Evolutionary conservation across 2,329 filamentous ascomycete species (phyloP).

Genomic region (Epichloe scottii): DNA sequence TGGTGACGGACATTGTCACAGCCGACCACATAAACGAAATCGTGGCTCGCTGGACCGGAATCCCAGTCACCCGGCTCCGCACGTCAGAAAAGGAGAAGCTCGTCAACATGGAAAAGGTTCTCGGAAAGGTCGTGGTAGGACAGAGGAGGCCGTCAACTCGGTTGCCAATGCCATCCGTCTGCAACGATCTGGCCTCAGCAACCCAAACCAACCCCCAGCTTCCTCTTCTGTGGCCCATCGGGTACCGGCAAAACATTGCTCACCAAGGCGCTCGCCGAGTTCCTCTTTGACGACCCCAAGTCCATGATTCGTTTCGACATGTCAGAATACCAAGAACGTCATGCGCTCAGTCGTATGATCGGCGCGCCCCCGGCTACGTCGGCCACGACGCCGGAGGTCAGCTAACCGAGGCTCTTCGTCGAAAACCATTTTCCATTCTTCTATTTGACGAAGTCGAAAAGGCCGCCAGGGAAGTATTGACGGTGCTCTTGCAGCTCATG

Average conservation of each 20-base stretch:
- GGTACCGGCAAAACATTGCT: constrained; percentile 96
- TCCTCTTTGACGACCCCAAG: constrained; percentile 94
- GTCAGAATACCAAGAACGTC: constrained; percentile 98
- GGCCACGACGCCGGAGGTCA: constrained; percentile 94
- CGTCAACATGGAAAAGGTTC: constrained; percentile 86
- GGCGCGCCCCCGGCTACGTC: constrained; percentile 95
- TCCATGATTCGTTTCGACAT: constrained; percentile 99
- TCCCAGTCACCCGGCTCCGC: constrained; percentile 85
- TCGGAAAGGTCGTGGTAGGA: constrained; percentile 76
- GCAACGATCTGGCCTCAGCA: constrained; percentile 84
- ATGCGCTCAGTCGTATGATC: constrained; percentile 93
- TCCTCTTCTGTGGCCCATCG: constrained; percentile 96
- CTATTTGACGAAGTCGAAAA: constrained; percentile 98
- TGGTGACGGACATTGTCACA: constrained; percentile 87
- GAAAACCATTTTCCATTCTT: constrained; percentile 92
- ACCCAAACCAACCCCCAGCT: constrained; percentile 96
- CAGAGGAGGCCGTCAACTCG: constrained; percentile 87
- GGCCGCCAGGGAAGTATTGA: constrained; percentile 93
- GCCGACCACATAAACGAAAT: constrained; percentile 99
- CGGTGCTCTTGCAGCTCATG: constrained; percentile 97
- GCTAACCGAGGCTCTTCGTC: constrained; percentile 84
- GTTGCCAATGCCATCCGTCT: constrained; percentile 94
- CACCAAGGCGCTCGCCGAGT: constrained; percentile 93
- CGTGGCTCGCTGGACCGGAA: constrained; percentile 94
- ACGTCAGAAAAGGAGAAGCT: constrained; percentile 97